A percentile compares a stretch with the other conserved stretches of the same genome.
Evolutionary conservation across 768 basidiomycete species (phyloP).

Genomic region (Russula foetens): DNA sequence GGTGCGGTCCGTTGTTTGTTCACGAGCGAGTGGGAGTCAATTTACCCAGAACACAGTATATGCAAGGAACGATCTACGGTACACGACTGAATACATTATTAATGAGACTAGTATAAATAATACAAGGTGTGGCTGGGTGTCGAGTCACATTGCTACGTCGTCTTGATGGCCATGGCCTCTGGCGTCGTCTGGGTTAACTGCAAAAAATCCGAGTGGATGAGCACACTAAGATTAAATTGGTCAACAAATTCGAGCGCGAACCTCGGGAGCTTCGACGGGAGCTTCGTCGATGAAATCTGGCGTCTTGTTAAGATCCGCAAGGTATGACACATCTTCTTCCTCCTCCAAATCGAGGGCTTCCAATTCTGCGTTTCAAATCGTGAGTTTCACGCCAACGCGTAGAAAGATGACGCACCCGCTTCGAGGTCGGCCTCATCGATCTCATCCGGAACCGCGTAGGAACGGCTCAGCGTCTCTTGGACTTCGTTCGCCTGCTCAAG

Average conservation of each 20-base stretch:
- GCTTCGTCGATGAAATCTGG: slow-evolving; percentile 92
- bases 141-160: slow-evolving; percentile 19
- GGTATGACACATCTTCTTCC: slow-evolving; percentile 85
- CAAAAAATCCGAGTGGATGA: not conserved
- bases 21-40: too few species aligned
- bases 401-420: slow-evolving; percentile 56
- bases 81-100: slow-evolving; percentile 4
- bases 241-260: slow-evolving; percentile 25
- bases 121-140: not conserved
- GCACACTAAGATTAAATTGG: not conserved
- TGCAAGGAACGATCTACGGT: slow-evolving; percentile 5
- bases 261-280: slow-evolving; percentile 63
- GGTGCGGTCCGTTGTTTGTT: too few species aligned
- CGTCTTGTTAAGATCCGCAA: slow-evolving; percentile 75
- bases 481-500: slow-evolving; percentile 97
- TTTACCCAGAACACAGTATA: too few species aligned
- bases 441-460: slow-evolving; percentile 95
- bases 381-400: not conserved
- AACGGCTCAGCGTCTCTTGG: slow-evolving; percentile 86
- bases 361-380: slow-evolving; percentile 50
- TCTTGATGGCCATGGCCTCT: slow-evolving; percentile 26
- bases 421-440: slow-evolving; percentile 96
- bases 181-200: slow-evolving; percentile 9
- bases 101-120: not conserved
- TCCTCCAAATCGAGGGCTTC: slow-evolving; percentile 90